phyloP scores from a whole-genome alignment of 2,329 filamentous ascomycete species.

The Pseudocercospora fuligena region DNA sequence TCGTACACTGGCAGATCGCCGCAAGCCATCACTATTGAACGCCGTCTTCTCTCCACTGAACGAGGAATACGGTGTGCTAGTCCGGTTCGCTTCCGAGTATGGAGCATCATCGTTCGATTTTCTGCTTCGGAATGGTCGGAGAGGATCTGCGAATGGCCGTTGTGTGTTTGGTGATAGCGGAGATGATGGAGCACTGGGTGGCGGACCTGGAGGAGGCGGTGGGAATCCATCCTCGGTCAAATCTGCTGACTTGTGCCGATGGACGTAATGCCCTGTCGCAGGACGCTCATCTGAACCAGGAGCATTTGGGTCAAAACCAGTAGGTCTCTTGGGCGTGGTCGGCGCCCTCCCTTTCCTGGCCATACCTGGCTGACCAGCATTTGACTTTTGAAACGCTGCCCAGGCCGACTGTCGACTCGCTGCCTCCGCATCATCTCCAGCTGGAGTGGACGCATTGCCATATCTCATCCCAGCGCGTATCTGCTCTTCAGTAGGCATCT shows the following conservation, averaged over 20 bases:
- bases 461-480: conserved; percentile 44
- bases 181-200: conserved; percentile 42
- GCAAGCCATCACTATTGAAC: conserved; percentile 56
- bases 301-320: conserved; percentile 63
- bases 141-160: conserved; percentile 45
- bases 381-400: conserved; percentile 36
- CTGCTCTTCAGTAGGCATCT: conserved; percentile 43
- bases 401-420: conserved; percentile 44
- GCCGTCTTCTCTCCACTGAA: conserved; percentile 62
- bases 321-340: conserved; percentile 52
- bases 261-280: conserved; percentile 44
- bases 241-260: conserved; percentile 38
- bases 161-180: conserved; percentile 40
- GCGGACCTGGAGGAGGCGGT: conserved; percentile 44
- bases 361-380: conserved; percentile 39
- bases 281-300: conserved; percentile 65
- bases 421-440: conserved; percentile 22
- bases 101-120: conserved; percentile 40
- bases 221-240: conserved; percentile 35
- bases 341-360: conserved; percentile 42
- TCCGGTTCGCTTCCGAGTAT: conserved; percentile 54
- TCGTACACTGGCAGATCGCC: conserved; percentile 59
- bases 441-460: conserved; percentile 30
- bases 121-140: conserved; percentile 42
- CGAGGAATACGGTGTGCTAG: conserved; percentile 60